These are phyloP conservation scores for Rhodotorula graminis DNA, from an alignment of 768 basidiomycete genomes.

Conservation along the genomic window DNA sequence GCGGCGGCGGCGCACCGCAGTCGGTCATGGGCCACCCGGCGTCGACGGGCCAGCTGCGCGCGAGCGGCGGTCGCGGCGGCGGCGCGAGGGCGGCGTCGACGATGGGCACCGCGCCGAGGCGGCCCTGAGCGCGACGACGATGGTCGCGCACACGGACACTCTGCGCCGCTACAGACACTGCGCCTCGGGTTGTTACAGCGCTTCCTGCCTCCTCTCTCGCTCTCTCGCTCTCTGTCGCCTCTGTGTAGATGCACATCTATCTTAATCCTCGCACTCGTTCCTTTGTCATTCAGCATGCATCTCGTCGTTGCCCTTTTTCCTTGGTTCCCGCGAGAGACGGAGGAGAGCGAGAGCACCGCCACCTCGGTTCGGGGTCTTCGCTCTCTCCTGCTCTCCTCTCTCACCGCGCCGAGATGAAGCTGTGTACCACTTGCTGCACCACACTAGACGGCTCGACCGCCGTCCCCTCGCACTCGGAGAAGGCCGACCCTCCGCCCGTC, in stretches of 20 bases:
- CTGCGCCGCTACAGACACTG: not conserved
- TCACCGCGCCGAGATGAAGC: not conserved
- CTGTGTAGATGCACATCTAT: no score
- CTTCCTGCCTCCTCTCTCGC: no score
- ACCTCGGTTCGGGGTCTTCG: not conserved
- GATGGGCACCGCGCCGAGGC: constrained; percentile 9
- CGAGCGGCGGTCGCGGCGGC: not conserved
- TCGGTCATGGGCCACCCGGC: constrained; percentile 8
- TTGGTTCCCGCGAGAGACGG: no score
- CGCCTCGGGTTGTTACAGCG: no score
- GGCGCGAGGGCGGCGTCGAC: constrained; percentile 8
- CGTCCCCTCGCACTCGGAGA: constrained; percentile 3
- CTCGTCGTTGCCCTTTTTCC: not conserved
- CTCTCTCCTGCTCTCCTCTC: not conserved
- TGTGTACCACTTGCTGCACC: constrained; percentile 15
- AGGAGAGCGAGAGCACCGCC: not conserved
- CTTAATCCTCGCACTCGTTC: not conserved
- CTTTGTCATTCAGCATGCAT: not conserved
- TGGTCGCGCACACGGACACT: not conserved
- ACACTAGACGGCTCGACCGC: not conserved
- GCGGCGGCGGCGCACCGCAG: not conserved
- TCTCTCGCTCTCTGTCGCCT: no score
- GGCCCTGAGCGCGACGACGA: not conserved
- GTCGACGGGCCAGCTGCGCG: no score
- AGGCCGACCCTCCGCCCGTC: constrained; percentile 1